Percentiles rank a stretch among this genome's conserved stretches.
These are phyloP conservation scores for Metarhizium anisopliae DNA, from an alignment of 2,329 filamentous ascomycete genomes.

Conservation along the genomic window DNA sequence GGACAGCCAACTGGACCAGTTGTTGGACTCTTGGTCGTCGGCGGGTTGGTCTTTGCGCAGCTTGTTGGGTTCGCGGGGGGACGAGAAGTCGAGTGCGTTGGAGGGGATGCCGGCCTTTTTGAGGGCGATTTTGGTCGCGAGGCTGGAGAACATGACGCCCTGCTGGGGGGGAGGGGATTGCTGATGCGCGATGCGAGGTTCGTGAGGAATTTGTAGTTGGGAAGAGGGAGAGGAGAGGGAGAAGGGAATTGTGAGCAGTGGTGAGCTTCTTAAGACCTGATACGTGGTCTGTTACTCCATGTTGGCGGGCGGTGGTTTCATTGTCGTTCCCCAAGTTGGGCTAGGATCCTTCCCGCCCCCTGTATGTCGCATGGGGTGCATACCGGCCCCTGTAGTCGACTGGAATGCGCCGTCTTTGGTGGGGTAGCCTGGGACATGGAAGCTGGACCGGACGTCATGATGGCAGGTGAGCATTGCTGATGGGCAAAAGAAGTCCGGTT, in stretches of 20 bases:
- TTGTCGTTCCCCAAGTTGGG: no score
- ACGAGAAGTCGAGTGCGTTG: constrained; percentile 34
- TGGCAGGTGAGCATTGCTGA: no score
- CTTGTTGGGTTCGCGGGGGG: constrained; percentile 21
- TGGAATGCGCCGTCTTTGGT: no score
- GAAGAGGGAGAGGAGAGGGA: neutral
- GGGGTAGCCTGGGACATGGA: no score
- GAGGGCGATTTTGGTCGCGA: constrained; percentile 50
- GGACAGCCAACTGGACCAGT: constrained; percentile 40
- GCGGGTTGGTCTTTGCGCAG: constrained; percentile 22
- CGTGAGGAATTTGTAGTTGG: no score
- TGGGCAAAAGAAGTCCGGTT: no score
- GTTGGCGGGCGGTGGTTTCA: no score
- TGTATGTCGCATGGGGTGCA: neutral
- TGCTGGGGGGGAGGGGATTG: neutral
- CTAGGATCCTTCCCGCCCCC: no score
- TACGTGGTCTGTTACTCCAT: neutral
- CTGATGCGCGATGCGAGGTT: no score
- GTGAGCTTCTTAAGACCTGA: neutral
- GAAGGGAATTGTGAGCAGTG: no score
- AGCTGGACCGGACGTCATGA: no score
- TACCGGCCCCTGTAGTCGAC: neutral
- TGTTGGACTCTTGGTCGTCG: constrained; percentile 13
- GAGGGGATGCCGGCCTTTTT: constrained; percentile 46
- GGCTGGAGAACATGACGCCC: constrained; percentile 41